Conservation (phyloP, 176 grass and related monocot species). For the Hsuehochloa calcarea region DNA sequence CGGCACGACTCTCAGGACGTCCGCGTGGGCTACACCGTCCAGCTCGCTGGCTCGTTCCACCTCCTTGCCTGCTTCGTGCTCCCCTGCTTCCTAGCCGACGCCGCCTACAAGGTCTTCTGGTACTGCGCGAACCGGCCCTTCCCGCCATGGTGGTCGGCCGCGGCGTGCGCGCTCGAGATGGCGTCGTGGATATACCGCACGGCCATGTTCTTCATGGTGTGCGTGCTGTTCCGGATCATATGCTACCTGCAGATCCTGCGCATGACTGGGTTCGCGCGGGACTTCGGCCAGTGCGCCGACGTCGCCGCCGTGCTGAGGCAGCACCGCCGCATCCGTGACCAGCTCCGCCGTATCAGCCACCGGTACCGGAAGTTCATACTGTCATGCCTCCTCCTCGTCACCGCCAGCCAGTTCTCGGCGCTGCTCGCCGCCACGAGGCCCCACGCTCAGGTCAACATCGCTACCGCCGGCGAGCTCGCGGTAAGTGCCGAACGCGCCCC, state of each 20-base stretch:
- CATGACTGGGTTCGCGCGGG: slow-evolving; percentile 65
- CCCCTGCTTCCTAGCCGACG: slow-evolving; percentile 57
- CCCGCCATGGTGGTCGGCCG: slow-evolving; percentile 31
- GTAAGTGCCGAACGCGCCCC: slow-evolving; percentile 29
- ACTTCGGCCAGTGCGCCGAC: slow-evolving; percentile 60
- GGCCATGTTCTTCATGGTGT: slow-evolving; percentile 65
- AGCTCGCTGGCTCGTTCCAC: slow-evolving; percentile 48
- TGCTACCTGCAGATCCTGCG: slow-evolving; percentile 85
- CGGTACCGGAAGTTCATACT: slow-evolving; percentile 74
- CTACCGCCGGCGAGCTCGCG: slow-evolving; percentile 67
- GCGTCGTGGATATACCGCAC: slow-evolving; percentile 72
- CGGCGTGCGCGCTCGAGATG: slow-evolving; percentile 60
- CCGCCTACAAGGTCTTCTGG: slow-evolving; percentile 70
- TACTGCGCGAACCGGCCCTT: slow-evolving; percentile 39
- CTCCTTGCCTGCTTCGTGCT: slow-evolving; percentile 63
- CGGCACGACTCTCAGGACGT: slow-evolving; percentile 58
- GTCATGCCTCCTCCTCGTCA: slow-evolving; percentile 56
- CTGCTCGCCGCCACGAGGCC: slow-evolving; percentile 61
- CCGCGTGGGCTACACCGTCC: slow-evolving; percentile 41
- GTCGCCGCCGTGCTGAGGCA: slow-evolving; percentile 56
- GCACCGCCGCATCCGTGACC: slow-evolving; percentile 60
- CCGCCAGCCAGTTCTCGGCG: slow-evolving; percentile 70
- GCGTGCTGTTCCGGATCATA: slow-evolving; percentile 74
- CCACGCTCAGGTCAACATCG: slow-evolving; percentile 60
- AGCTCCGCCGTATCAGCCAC: slow-evolving; percentile 77